These are phyloP conservation scores for Nothophaeocryptopus gaeumannii DNA, from an alignment of 2,329 filamentous ascomycete species.

Conservation along the genomic window DNA sequence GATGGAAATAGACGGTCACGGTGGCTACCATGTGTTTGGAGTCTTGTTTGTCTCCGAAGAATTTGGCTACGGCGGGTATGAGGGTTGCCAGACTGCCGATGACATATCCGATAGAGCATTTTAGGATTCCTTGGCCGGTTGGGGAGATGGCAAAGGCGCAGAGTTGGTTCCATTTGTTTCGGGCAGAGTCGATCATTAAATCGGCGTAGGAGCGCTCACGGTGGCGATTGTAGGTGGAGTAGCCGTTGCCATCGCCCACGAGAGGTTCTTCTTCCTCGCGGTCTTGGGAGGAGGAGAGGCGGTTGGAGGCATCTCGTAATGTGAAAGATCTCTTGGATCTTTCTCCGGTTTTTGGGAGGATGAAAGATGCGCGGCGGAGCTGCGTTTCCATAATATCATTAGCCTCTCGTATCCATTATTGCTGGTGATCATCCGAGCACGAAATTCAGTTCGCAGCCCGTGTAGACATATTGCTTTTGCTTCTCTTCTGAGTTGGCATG, in stretches of 20 bases:
- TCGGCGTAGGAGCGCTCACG: conserved; percentile 8
- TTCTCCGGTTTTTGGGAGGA: conserved; percentile 82
- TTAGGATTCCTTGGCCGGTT: conserved; percentile 75
- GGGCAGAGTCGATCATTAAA: conserved; percentile 11
- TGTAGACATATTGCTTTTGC: neutral
- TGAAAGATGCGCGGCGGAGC: conserved; percentile 79
- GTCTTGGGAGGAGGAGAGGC: conserved; percentile 34
- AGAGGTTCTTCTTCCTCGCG: conserved; percentile 34
- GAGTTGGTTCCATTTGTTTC: conserved; percentile 8
- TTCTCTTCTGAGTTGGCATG: neutral
- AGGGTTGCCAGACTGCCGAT: conserved; percentile 85
- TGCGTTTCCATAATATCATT: conserved; percentile 10
- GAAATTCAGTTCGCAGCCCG: neutral
- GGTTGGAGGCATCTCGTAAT: conserved; percentile 55
- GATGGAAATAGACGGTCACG: conserved; percentile 92
- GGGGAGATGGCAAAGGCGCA: conserved; percentile 51
- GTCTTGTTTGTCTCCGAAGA: conserved; percentile 73
- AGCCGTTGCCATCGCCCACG: conserved; percentile 22
- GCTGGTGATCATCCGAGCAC: neutral
- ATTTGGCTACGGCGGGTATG: conserved; percentile 65
- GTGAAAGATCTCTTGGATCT: conserved; percentile 77
- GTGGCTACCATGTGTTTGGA: conserved; percentile 94
- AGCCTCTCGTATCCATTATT: neutral
- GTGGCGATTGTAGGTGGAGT: conserved; percentile 4
- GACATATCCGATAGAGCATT: conserved; percentile 87